These are phyloP conservation scores for Elongisporangium prolatum DNA, from an alignment of 352 stramenopile genomes.

Conservation along the genomic window DNA sequence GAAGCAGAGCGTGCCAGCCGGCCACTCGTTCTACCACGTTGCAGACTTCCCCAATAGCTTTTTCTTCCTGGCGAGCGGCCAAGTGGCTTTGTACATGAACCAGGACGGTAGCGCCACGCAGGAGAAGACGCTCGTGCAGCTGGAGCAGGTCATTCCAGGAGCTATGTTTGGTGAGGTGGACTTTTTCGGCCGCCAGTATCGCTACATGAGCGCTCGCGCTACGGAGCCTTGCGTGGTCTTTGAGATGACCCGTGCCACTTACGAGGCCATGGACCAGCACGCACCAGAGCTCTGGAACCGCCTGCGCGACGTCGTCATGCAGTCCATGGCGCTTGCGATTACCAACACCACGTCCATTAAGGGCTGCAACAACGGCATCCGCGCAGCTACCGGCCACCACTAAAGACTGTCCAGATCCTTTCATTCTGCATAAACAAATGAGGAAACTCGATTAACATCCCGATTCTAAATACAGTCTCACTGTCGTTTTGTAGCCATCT, in stretches of 20 bases:
- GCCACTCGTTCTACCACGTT: slow-evolving; percentile 74
- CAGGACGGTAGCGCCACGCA: slow-evolving; percentile 48
- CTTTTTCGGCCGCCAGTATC: slow-evolving; percentile 73
- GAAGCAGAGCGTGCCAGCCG: slow-evolving; percentile 42
- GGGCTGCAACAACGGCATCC: slow-evolving; percentile 37
- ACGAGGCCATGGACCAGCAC: slow-evolving; percentile 57
- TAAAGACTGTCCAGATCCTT: background rate
- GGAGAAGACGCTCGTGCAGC: slow-evolving; percentile 39
- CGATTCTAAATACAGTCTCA: background rate
- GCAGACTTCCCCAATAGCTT: slow-evolving; percentile 54
- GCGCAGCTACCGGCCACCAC: background rate
- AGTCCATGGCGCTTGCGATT: slow-evolving; percentile 77
- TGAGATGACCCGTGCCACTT: slow-evolving; percentile 57
- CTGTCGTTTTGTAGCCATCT: background rate
- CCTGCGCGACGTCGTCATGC: slow-evolving; percentile 78
- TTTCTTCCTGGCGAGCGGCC: slow-evolving; percentile 71
- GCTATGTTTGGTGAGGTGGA: slow-evolving; percentile 87
- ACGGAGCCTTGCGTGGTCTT: slow-evolving; percentile 59
- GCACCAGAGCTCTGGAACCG: slow-evolving; percentile 60
- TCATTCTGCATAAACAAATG: background rate
- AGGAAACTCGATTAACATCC: background rate
- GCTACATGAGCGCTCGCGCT: slow-evolving; percentile 53
- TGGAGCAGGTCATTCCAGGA: slow-evolving; percentile 69
- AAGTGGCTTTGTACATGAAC: slow-evolving; percentile 76
- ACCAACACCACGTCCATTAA: slow-evolving; percentile 72